Evolutionary conservation across 352 stramenopile species (phyloP), one percentile per base, ranked within the genome.

Genomic region (Phytopythium delawarense): DNA sequence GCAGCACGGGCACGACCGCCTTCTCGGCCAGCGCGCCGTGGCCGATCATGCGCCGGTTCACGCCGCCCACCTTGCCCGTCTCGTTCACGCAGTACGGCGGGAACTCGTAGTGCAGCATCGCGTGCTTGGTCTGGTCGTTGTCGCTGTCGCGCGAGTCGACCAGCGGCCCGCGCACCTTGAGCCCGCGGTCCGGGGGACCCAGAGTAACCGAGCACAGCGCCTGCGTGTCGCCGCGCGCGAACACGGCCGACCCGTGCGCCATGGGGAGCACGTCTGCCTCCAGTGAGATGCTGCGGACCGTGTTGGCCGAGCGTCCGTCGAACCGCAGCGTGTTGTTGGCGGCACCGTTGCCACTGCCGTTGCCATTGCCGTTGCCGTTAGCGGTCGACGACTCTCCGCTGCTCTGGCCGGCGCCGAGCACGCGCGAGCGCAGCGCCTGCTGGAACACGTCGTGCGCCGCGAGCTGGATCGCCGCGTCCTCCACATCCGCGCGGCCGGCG

Each of bases 91-190:
- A 98, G 76, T 98, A 99, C 1, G 96, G 92, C 13, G 97, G 97
- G 76, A 99, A 99, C 64, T 99, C 92, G 66, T 99, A 99, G 76
- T 99, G 97, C 62, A 99, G 79, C 76, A 99, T 99, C 58, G 85
- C 84, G 60, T 93, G 76, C 64, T 94, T 92, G 40, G 88, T 56
- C 32, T 70, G 60, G 54, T 72, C 63, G 55, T 74, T 61, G 23
- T 89, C 76, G 34, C 49, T 54, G 34, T 81, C 72, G 21, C 69
- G 66, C 28, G 71, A 72, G 52, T 89, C 75, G 37, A 81, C 63
- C 12, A 83, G 64, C 20, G 83, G 76, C 55, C 78, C 85, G 50
- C 84, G 87, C 54, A 94, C 71, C 32, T 77, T 76, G 53, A 96
- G 70, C 1, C 81, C 85, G 66, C 82, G 78, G 49, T 96, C 85